A percentile compares a stretch with the other conserved stretches of the same genome.
Conservation (phyloP, 148 eudicot genomes). For the Rhododendron vialii region DNA sequence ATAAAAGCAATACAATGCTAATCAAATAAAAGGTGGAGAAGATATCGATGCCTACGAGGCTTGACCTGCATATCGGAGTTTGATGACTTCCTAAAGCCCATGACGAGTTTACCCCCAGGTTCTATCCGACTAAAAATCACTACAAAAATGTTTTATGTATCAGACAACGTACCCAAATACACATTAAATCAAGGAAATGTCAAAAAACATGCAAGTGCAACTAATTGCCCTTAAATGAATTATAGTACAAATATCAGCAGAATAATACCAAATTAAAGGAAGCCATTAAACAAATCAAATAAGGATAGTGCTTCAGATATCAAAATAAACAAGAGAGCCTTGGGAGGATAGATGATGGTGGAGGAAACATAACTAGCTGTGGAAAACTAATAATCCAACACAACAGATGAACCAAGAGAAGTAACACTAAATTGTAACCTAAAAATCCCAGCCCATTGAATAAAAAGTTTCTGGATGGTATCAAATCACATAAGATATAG, state of each 20-base stretch:
- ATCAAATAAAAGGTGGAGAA: not conserved
- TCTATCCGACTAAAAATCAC: slow-evolving; percentile 90
- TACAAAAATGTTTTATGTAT: slow-evolving; percentile 16
- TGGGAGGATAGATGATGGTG: not conserved
- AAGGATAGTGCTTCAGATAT: not conserved
- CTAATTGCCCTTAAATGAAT: not conserved
- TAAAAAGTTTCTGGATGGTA: not conserved
- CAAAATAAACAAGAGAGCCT: not conserved
- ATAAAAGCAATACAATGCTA: not conserved
- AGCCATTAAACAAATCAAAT: not conserved
- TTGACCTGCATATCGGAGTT: slow-evolving; percentile 66
- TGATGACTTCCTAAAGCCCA: slow-evolving; percentile 81
- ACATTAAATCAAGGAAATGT: not conserved
- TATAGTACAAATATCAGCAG: not conserved
- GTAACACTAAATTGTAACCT: not conserved
- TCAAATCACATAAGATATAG: not conserved
- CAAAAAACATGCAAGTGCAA: not conserved
- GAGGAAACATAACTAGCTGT: not conserved
- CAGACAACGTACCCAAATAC: not conserved
- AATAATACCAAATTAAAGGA: not conserved
- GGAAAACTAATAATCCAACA: not conserved
- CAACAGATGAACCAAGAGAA: not conserved
- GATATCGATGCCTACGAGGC: slow-evolving; percentile 7
- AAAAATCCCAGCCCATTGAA: not conserved
- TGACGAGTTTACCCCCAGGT: slow-evolving; percentile 90